Evolutionary conservation across 139 green algal species (phyloP).

Genomic region (Zygnema circumcarinatum): DNA sequence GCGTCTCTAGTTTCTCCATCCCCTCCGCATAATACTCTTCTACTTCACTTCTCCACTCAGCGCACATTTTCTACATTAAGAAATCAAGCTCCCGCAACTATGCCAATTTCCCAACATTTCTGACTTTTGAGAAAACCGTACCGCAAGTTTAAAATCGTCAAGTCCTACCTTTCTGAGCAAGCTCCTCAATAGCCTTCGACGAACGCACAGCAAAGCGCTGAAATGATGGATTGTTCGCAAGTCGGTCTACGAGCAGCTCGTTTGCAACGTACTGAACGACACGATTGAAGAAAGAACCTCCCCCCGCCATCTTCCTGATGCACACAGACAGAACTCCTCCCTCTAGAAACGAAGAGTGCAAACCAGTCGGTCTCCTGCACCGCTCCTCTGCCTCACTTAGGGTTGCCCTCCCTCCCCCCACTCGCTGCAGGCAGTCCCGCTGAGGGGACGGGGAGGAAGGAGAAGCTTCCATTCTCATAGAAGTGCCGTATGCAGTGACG

Average conservation of each 20-base stretch:
- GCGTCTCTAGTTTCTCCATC: no score
- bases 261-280: slow-evolving; percentile 59
- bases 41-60: not conserved
- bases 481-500: no score
- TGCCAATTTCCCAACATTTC: not conserved
- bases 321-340: no score
- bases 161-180: slow-evolving; percentile 32
- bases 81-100: not conserved
- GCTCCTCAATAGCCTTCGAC: slow-evolving; percentile 46
- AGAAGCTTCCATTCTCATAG: no score
- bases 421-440: no score
- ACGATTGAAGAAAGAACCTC: slow-evolving; percentile 46
- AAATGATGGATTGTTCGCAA: slow-evolving; percentile 55
- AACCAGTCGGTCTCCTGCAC: no score
- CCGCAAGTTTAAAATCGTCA: not conserved
- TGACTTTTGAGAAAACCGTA: not conserved
- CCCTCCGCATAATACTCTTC: not conserved
- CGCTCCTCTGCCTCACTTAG: no score
- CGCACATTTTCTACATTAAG: not conserved
- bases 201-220: slow-evolving; percentile 58
- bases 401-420: no score
- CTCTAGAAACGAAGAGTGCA: no score
- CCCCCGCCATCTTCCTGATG: slow-evolving; percentile 49
- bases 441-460: no score
- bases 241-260: slow-evolving; percentile 54